Conservation (phyloP, 495 filamentous ascomycete species). For the Penicillium manginii region DNA sequence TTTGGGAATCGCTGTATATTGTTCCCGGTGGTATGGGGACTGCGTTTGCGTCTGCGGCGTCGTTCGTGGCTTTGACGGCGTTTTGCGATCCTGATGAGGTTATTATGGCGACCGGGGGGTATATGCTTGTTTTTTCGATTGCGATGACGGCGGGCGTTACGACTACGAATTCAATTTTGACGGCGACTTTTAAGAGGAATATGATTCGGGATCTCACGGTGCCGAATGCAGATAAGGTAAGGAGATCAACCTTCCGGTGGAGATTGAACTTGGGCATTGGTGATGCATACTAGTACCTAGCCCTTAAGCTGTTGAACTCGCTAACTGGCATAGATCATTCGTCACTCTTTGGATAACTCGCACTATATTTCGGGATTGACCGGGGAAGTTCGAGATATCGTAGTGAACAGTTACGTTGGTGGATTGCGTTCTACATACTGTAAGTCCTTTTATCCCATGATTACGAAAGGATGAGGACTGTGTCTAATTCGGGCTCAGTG, state of each 20-base stretch:
- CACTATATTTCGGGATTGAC: not conserved
- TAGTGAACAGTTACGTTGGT: not conserved
- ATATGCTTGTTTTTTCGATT: conserved; percentile 3
- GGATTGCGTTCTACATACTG: not conserved
- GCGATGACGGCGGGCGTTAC: conserved; percentile 2
- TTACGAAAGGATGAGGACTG: not conserved
- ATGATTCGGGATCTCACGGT: not conserved
- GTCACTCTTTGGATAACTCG: not conserved
- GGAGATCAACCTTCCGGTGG: not conserved
- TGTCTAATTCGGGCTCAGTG: not conserved
- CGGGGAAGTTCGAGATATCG: not conserved
- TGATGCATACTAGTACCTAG: no score
- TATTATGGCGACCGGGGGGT: not conserved
- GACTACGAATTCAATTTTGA: conserved; percentile 1
- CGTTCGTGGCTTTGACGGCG: not conserved
- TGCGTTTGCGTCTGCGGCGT: conserved; percentile 1
- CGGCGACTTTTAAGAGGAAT: not conserved
- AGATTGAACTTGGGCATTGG: no score
- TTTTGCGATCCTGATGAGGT: not conserved
- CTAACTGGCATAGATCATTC: not conserved
- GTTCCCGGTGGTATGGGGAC: not conserved
- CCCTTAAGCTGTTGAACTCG: no score
- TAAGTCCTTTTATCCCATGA: not conserved
- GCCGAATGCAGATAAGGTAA: not conserved
- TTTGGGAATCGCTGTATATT: conserved; percentile 7